These are phyloP conservation scores for Aspergillus bertholletiae DNA, from an alignment of 495 filamentous ascomycete genomes.

Conservation along the genomic window DNA sequence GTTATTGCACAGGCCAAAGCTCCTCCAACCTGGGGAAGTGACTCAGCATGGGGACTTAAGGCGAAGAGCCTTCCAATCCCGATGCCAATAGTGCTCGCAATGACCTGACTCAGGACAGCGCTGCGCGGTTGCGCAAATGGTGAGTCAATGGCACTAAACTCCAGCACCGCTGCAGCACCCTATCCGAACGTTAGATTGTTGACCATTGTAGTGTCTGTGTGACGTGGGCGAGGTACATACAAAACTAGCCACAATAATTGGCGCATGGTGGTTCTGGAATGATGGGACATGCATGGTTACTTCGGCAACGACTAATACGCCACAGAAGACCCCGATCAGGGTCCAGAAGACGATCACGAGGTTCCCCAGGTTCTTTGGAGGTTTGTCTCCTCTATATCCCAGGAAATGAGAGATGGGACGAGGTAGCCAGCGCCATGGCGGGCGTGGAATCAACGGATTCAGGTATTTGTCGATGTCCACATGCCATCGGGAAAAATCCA, in stretches of 20 bases:
- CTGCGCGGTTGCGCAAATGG: constrained; percentile 84
- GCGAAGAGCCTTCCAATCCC: constrained; percentile 69
- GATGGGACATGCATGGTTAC: constrained; percentile 37
- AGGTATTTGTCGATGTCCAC: constrained; percentile 66
- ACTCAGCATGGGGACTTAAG: constrained; percentile 40
- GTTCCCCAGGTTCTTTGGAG: constrained; percentile 32
- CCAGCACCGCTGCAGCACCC: constrained; percentile 76
- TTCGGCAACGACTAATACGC: constrained; percentile 38
- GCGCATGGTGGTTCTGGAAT: constrained; percentile 33
- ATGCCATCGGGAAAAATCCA: constrained; percentile 36
- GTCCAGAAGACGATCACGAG: constrained; percentile 39
- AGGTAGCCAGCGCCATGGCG: constrained; percentile 36
- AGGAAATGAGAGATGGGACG: constrained; percentile 38
- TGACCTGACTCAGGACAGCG: constrained; percentile 65
- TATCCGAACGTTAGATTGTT: constrained; percentile 23
- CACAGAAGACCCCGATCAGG: constrained; percentile 41
- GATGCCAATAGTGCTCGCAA: constrained; percentile 66
- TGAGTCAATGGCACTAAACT: constrained; percentile 72
- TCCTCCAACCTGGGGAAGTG: constrained; percentile 62
- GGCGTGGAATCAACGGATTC: constrained; percentile 56
- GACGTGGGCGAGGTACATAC: constrained; percentile 22
- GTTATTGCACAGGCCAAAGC: constrained; percentile 67
- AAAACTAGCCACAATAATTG: constrained; percentile 40
- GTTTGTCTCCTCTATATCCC: constrained; percentile 31
- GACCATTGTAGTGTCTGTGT: not conserved